Evolutionary conservation across 306 rosid genomes (phyloP), one percentile per base, ranked within the genome.

Genomic region (Psophocarpus tetragonolobus): DNA sequence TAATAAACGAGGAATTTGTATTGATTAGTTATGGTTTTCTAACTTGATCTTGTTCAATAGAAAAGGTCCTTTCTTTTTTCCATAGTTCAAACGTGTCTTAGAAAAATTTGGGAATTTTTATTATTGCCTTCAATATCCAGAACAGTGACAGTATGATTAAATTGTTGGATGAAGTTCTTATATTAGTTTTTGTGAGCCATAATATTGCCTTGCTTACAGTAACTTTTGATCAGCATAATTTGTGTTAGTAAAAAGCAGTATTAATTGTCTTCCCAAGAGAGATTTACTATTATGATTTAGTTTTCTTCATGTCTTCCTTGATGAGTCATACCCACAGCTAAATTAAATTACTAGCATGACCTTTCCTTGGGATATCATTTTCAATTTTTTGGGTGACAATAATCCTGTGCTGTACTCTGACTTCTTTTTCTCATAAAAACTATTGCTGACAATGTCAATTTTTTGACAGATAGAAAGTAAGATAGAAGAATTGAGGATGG

Each of bases 401-500:
- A 74, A 44, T 73, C 24, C 35, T 9, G 41, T 73, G 70, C 62
- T 77, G 54, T 78, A 44, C 57, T 80, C 68, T 78, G 70, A 81
- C 82, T 66, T 35, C 30, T 47, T 47, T 85, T 45, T 74, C 60
- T 79, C 42, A 24, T 64, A 56, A 80, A 73, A 63, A 74, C 66
- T 75, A 64, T 84, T 85, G 86, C 93, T 91, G 97, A 96, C 93
- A 44, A 54, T 91, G 53, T 83, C 91, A 41, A 75, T 76, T 35
- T 77, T 87, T 74, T 87, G 33, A 65, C 88, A 87, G 82, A 79
- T 80, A 73, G 93, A 83, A 45, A 77, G 68, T 68, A 85, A 82
- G 72, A 41, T 84, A 32, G 92, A 86, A 84, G 76, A 67, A 85
- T 84, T 68, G 96, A 90, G 74, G 98, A 94, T 61, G 90, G n/a